Evolutionary conservation across 306 rosid species (phyloP), one percentile per base, ranked within the genome.

Genomic region (Ochetophila trinervis): DNA sequence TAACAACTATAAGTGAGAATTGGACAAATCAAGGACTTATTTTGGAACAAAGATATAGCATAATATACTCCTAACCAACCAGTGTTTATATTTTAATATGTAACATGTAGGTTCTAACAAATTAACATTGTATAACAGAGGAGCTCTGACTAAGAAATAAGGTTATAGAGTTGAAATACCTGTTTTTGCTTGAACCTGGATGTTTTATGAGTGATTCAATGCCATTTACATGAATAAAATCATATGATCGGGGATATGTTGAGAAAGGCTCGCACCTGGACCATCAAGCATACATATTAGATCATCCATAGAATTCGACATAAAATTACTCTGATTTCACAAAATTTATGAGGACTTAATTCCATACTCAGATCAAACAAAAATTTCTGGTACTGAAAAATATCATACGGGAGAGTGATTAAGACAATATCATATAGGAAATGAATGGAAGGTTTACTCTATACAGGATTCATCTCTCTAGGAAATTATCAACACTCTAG

Each of bases 261-360:
- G 99, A 94, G 87, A 94, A 94, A 50, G 99, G 99, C 76, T 94
- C 99, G 55, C 99, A 94, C 99, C 99, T 94, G 78, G 64, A 75
- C 63, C 62, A 74, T 66, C 69, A 79, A 74, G 48, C 63, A 67
- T 52, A 70, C 77, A 53, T 74, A 27, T 27, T 27, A 74, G 50
- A 60, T 60, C 82, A 57, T 19, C 68, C 66, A 59, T 49, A 53
- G n/a, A 61, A 21, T 49, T 54, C 24, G 24, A 60, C 34, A 42
- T 45, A 45, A 34, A 17, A 71, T 54, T 59, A 58, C 54, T 24
- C 70, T 21, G 54, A 62, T 45, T 53, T 58, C 1, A 69, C 8
- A 11, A 27, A 30, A 47, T 40, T 35, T 22, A 71, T 22, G 8
- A 62, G 59, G 23, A 20, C 67, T 14, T 58, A 11, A 45, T 45